Evolutionary conservation across 345 rosid genomes (phyloP).

Genomic region (Populus euphratica): DNA sequence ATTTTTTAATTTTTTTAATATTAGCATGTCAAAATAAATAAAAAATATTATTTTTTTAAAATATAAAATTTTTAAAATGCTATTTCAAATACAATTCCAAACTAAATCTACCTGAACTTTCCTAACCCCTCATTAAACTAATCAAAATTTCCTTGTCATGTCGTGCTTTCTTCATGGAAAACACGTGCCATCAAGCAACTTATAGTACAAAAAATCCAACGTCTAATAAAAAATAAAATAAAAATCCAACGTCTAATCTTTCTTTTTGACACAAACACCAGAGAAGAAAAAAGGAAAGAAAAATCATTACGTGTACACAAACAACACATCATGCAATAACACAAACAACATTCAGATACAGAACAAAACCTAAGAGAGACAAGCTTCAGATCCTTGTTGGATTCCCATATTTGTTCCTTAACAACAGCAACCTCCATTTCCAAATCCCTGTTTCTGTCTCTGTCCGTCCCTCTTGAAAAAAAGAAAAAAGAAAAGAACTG

Average conservation of each 20-base stretch:
- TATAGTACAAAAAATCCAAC: background rate
- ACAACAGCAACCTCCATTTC: conserved; percentile 11
- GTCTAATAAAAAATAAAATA: background rate
- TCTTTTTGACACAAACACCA: background rate
- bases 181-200: background rate
- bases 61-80: too few species aligned
- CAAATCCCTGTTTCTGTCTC: conserved; percentile 14
- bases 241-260: background rate
- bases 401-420: conserved; percentile 6
- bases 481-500: conserved; percentile 12
- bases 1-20: too few species aligned
- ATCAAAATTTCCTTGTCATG: background rate
- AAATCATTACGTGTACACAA: background rate
- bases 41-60: too few species aligned
- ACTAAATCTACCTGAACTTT: too few species aligned
- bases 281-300: background rate
- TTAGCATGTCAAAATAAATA: too few species aligned
- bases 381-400: conserved; percentile 23
- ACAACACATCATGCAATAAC: background rate
- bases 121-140: background rate
- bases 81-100: too few species aligned
- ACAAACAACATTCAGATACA: background rate
- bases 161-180: background rate
- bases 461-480: background rate
- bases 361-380: conserved; percentile 7